These are phyloP conservation scores for Litsea cubeba DNA, from an alignment of 164 flowering plant genomes.

Conservation along the genomic window DNA sequence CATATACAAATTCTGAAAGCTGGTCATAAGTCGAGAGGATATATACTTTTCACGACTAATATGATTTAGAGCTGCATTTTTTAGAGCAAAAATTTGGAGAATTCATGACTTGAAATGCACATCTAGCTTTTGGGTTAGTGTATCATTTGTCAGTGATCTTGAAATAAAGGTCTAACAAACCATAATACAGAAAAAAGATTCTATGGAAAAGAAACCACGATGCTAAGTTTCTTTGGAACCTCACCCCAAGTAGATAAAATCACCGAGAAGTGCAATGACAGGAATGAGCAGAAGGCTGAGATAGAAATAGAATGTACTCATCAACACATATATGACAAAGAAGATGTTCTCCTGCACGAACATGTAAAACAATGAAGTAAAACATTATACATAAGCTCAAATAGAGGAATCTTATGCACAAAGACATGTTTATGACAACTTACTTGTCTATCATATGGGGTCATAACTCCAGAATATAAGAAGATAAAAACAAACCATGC, in stretches of 20 bases:
- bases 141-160: too few species aligned
- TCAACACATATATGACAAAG: conserved; percentile 69
- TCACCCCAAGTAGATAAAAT: conserved; percentile 86
- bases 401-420: neutral
- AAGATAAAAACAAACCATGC: conserved; percentile 89
- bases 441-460: conserved; percentile 56
- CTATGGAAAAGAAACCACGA: neutral
- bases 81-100: too few species aligned
- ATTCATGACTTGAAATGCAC: too few species aligned
- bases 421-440: conserved; percentile 11
- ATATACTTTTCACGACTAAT: too few species aligned
- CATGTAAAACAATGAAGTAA: conserved; percentile 4
- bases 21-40: too few species aligned
- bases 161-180: too few species aligned
- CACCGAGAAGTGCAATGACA: conserved; percentile 69
- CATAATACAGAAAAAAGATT: neutral
- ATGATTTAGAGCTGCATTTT: too few species aligned
- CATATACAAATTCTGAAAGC: too few species aligned
- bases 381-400: conserved; percentile 2
- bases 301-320: conserved; percentile 86
- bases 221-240: conserved; percentile 10
- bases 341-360: conserved; percentile 74
- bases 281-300: conserved; percentile 74
- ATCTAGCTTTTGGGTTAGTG: too few species aligned
- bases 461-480: conserved; percentile 63